Conservation (phyloP, 116 monocot genomes). For the Iris pallida region DNA sequence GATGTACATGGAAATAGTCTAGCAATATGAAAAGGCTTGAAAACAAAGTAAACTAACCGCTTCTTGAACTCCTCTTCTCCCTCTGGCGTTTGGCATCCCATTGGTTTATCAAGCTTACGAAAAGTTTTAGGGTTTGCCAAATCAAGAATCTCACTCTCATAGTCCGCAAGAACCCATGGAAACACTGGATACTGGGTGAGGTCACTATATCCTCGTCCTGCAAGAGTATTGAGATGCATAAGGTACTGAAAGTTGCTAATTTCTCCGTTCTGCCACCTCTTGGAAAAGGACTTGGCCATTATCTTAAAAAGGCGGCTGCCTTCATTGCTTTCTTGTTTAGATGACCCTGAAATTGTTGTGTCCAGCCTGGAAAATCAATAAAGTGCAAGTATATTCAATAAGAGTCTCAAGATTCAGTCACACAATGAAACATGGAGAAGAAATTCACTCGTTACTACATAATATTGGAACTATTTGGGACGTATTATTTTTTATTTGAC, state of each 20-base stretch:
- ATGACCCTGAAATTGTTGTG: slow-evolving; percentile 86
- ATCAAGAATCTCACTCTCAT: slow-evolving; percentile 86
- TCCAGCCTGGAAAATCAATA: slow-evolving; percentile 62
- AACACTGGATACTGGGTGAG: slow-evolving; percentile 99
- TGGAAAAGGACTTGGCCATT: slow-evolving; percentile 93
- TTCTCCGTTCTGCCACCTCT: slow-evolving; percentile 99
- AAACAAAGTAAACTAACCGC: slow-evolving; percentile 41
- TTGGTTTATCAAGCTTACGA: slow-evolving; percentile 92
- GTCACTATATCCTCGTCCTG: slow-evolving; percentile 99
- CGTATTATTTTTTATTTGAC: too few relatives aligned
- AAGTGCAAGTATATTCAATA: not conserved
- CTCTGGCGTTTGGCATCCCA: slow-evolving; percentile 97
- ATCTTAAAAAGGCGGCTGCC: slow-evolving; percentile 87
- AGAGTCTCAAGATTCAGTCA: not conserved
- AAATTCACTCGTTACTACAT: not conserved
- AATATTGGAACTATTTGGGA: not conserved
- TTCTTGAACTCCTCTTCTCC: slow-evolving; percentile 96
- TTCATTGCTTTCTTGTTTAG: slow-evolving; percentile 87
- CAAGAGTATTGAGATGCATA: slow-evolving; percentile 99
- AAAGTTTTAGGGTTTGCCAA: slow-evolving; percentile 70
- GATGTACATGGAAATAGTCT: not conserved
- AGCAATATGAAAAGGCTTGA: not conserved
- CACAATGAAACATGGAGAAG: not conserved
- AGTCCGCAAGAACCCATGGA: slow-evolving; percentile 97
- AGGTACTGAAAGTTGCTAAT: slow-evolving; percentile 99